Evolutionary conservation across 2,329 filamentous ascomycete species (phyloP).

Genomic region (Capronia coronata): DNA sequence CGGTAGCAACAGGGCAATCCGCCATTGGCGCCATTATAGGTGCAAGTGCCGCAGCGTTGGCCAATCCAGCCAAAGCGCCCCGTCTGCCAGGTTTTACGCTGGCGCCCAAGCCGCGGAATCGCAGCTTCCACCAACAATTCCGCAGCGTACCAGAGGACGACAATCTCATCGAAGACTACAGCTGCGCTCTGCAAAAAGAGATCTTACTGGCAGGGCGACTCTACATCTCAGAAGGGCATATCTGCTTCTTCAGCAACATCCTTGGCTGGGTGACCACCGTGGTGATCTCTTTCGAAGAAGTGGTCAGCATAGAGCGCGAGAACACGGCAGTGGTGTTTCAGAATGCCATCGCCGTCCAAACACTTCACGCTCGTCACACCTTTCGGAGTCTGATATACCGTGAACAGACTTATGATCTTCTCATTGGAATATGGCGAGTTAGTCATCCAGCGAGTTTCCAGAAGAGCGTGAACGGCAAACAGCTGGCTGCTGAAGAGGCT

Average conservation of each 20-base stretch:
- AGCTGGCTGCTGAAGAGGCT: slow-evolving; percentile 60
- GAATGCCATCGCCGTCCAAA: slow-evolving; percentile 95
- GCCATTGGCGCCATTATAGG: slow-evolving; percentile 67
- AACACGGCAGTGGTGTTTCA: slow-evolving; percentile 93
- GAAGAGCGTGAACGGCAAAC: slow-evolving; percentile 83
- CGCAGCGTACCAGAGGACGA: slow-evolving; percentile 97
- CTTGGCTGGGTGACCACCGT: slow-evolving; percentile 96
- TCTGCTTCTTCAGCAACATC: slow-evolving; percentile 99
- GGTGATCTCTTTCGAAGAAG: slow-evolving; percentile 96
- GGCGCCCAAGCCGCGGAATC: slow-evolving; percentile 90
- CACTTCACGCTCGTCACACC: slow-evolving; percentile 86
- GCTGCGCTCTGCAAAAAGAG: slow-evolving; percentile 89
- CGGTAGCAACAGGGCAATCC: slow-evolving; percentile 56
- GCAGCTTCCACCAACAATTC: slow-evolving; percentile 89
- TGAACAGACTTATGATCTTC: slow-evolving; percentile 92
- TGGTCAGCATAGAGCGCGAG: slow-evolving; percentile 93
- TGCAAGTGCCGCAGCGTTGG: slow-evolving; percentile 63
- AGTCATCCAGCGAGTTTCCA: slow-evolving; percentile 81
- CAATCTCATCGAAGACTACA: slow-evolving; percentile 97
- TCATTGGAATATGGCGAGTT: slow-evolving; percentile 97
- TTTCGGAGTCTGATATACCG: slow-evolving; percentile 93
- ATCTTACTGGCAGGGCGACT: slow-evolving; percentile 89
- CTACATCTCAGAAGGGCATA: slow-evolving; percentile 93
- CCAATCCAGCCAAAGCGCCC: slow-evolving; percentile 56
- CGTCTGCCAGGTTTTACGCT: slow-evolving; percentile 93